Percentiles rank a stretch among this genome's conserved stretches.
These are phyloP conservation scores for Rhizopus arrhizus DNA, from an alignment of 371 early-diverging fungal species.

Conservation along the genomic window DNA sequence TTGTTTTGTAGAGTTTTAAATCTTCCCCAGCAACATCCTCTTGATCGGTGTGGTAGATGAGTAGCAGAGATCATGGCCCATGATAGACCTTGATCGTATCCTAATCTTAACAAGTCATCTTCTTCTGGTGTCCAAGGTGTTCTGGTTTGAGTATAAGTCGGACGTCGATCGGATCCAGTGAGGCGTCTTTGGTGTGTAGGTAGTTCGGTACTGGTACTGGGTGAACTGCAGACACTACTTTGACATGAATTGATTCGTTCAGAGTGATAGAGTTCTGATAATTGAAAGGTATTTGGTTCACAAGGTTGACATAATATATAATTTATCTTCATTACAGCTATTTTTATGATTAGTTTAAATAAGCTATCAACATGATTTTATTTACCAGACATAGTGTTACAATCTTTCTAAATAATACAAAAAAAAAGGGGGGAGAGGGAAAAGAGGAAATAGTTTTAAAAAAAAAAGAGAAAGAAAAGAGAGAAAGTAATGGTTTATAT, in stretches of 20 bases:
- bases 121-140: conserved; percentile 46
- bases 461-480: too few species aligned
- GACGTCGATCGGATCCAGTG: neutral
- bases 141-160: conserved; percentile 13
- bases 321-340: too few species aligned
- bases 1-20: conserved; percentile 47
- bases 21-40: conserved; percentile 54
- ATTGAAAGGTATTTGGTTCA: too few species aligned
- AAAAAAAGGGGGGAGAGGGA: too few species aligned
- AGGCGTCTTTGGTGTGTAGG: conserved; percentile 3
- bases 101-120: conserved; percentile 42
- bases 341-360: too few species aligned
- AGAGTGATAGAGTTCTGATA: too few species aligned
- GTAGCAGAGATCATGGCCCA: conserved; percentile 52
- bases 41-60: conserved; percentile 46
- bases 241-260: neutral
- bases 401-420: too few species aligned
- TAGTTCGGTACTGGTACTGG: neutral
- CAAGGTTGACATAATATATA: too few species aligned
- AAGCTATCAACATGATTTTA: too few species aligned
- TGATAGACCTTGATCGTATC: conserved; percentile 46
- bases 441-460: too few species aligned
- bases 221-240: neutral
- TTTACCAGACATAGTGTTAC: too few species aligned
- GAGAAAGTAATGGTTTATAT: too few species aligned